Percentiles rank a stretch among this genome's conserved stretches.
These are phyloP conservation scores for Torrubiella hemipterigena DNA, from an alignment of 2,329 filamentous ascomycete species.

Conservation along the genomic window DNA sequence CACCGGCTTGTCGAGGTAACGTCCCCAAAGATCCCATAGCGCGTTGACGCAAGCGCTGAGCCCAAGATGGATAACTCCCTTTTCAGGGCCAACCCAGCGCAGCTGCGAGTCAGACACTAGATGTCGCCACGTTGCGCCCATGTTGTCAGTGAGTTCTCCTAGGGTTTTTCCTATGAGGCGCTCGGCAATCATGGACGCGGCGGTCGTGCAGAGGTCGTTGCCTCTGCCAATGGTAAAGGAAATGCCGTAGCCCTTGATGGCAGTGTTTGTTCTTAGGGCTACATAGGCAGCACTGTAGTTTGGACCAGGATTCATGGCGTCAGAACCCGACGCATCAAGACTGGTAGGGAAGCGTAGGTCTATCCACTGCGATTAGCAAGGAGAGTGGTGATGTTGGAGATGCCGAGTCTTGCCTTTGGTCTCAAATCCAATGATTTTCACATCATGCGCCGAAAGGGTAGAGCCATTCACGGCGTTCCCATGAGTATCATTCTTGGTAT, in stretches of 20 bases:
- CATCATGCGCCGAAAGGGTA: not conserved
- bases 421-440: constrained; percentile 1
- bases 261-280: not conserved
- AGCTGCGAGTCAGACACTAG: constrained; percentile 57
- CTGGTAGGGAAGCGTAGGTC: constrained; percentile 1
- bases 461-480: not conserved
- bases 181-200: constrained; percentile 4
- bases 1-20: constrained; percentile 52
- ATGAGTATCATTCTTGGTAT: no score
- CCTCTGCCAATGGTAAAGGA: constrained; percentile 6
- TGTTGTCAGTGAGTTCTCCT: constrained; percentile 24
- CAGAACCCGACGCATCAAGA: not conserved
- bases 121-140: constrained; percentile 59
- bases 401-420: not conserved
- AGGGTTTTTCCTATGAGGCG: constrained; percentile 6
- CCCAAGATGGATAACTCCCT: constrained; percentile 59
- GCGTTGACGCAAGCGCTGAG: constrained; percentile 57
- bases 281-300: not conserved
- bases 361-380: no score
- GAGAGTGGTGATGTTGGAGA: no score
- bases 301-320: not conserved
- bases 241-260: not conserved
- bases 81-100: constrained; percentile 61
- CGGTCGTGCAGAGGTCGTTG: constrained; percentile 5
- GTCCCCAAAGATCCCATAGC: constrained; percentile 62